A percentile compares a stretch with the other conserved stretches of the same genome.
Conservation (phyloP, 2,329 filamentous ascomycete genomes). For the Uncinocarpus reesii region DNA sequence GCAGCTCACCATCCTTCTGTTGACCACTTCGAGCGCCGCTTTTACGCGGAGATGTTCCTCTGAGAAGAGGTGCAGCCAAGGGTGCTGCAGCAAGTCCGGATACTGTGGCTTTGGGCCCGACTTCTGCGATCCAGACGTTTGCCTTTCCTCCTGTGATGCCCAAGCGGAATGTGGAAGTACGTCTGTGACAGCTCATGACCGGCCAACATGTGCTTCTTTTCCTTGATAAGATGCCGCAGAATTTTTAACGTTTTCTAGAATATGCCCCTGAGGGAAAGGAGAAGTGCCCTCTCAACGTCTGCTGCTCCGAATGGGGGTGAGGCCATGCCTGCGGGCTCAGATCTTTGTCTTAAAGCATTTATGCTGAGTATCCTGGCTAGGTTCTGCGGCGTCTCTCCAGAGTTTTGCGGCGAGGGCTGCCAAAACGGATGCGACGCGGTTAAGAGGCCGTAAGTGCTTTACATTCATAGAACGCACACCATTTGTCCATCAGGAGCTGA, state of each 20-base stretch:
- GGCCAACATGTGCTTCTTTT: background rate
- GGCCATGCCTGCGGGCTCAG: too few relatives aligned
- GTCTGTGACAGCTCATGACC: constrained; percentile 16
- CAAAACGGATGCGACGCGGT: background rate
- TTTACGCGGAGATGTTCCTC: background rate
- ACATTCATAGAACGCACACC: too few relatives aligned
- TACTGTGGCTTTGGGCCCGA: constrained; percentile 17
- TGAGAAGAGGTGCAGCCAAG: background rate
- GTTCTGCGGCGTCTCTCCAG: constrained; percentile 25
- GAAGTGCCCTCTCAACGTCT: constrained; percentile 30
- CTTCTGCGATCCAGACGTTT: constrained; percentile 20
- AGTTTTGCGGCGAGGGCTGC: constrained; percentile 21
- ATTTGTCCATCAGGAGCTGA: background rate
- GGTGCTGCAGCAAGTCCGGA: background rate
- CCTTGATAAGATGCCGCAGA: background rate
- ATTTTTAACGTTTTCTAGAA: background rate
- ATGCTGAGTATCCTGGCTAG: background rate
- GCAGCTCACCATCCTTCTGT: too few relatives aligned
- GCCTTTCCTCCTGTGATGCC: constrained; percentile 30
- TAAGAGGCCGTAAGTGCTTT: background rate
- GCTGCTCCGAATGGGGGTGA: constrained; percentile 26
- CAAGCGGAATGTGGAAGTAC: constrained; percentile 27
- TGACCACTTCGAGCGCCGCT: too few relatives aligned
- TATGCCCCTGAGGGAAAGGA: background rate
- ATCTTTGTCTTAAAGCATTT: background rate